A percentile compares a stretch with the other conserved stretches of the same genome.
These are phyloP conservation scores for Penicillium cinerascens DNA, from an alignment of 495 filamentous ascomycete species.

Conservation along the genomic window DNA sequence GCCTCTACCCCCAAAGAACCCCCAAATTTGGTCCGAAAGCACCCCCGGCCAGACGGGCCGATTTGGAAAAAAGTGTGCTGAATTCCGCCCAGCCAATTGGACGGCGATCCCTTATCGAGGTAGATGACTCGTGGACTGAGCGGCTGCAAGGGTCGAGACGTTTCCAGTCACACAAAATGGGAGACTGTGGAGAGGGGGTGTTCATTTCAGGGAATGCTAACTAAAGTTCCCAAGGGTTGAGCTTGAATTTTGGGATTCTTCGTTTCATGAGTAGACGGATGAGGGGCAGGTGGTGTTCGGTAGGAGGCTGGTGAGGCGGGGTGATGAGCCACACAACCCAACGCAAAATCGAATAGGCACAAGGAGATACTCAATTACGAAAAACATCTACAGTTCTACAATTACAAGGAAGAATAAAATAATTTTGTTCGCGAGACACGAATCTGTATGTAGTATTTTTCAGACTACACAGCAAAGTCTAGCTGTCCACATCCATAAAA, in stretches of 20 bases:
- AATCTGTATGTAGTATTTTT: conserved; percentile 27
- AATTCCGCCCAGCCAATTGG: background rate
- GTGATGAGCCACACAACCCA: background rate
- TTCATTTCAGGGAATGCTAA: too few species aligned
- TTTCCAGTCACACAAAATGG: too few species aligned
- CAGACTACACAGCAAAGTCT: conserved; percentile 28
- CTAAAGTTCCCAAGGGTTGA: too few species aligned
- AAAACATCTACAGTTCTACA: background rate
- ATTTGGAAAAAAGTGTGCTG: background rate
- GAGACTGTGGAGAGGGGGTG: too few species aligned
- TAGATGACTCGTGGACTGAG: background rate
- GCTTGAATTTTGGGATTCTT: too few species aligned
- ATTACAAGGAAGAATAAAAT: background rate
- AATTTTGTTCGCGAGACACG: conserved; percentile 15
- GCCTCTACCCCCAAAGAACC: too few species aligned
- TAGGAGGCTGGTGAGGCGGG: too few species aligned
- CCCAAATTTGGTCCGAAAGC: too few species aligned
- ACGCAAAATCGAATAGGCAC: background rate
- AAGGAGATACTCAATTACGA: background rate
- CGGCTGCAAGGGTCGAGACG: too few species aligned
- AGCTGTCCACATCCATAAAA: conserved; percentile 25
- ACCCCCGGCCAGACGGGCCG: too few species aligned
- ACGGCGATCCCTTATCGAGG: background rate
- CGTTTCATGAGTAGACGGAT: too few species aligned
- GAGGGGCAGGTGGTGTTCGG: too few species aligned